These are phyloP conservation scores for Venturia carpophila DNA, from an alignment of 2,329 filamentous ascomycete genomes.

Conservation along the genomic window DNA sequence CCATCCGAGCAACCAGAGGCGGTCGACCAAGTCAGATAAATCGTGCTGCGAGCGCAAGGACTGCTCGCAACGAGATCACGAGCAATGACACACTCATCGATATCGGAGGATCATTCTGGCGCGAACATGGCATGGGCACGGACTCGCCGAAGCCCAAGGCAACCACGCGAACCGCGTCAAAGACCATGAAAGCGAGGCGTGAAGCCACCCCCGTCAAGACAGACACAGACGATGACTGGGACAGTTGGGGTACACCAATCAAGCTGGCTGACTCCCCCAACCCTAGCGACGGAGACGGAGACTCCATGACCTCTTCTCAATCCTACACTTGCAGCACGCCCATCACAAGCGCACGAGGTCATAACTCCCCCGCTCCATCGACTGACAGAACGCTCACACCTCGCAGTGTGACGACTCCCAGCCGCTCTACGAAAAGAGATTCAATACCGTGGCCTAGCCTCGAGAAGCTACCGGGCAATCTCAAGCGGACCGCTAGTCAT, in stretches of 20 bases:
- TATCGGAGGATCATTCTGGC: constrained; percentile 38
- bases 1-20: constrained; percentile 20
- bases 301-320: neutral
- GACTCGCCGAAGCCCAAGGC: constrained; percentile 24
- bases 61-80: neutral
- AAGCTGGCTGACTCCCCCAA: constrained; percentile 3
- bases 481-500: constrained; percentile 75
- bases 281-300: constrained; percentile 4
- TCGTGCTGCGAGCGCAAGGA: constrained; percentile 20
- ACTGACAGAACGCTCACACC: constrained; percentile 15
- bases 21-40: constrained; percentile 16
- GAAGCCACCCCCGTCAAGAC: constrained; percentile 21
- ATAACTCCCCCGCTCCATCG: neutral
- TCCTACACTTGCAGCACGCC: neutral
- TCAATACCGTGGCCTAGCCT: constrained; percentile 59
- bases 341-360: neutral
- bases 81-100: constrained; percentile 24
- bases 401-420: constrained; percentile 23
- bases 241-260: constrained; percentile 40
- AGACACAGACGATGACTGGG: constrained; percentile 42
- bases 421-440: constrained; percentile 27
- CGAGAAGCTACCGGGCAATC: constrained; percentile 64
- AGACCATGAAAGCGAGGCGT: constrained; percentile 26
- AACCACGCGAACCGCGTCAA: constrained; percentile 34
- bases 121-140: constrained; percentile 31